Base-by-base conservation (phyloP, 2,329 filamentous ascomycete genomes). In the Sporothrix euskadiensis region DNA sequence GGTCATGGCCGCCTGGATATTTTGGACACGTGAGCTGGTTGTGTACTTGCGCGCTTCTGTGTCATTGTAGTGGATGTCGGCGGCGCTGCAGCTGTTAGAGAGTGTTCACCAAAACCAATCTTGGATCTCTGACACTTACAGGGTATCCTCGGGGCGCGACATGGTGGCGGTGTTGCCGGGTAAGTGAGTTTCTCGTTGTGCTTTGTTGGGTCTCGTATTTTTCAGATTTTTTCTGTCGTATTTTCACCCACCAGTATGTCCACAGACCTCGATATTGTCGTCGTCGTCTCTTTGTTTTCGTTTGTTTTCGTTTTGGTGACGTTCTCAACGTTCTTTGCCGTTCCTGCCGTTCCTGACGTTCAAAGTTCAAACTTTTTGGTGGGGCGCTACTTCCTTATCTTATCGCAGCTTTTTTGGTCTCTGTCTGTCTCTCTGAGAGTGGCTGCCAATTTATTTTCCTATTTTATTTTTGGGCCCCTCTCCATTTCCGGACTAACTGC, bases 41-140 rank as follows among this genome's bases (percentile, higher is more conserved):
- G 96, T 98, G 86, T 99, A 99, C 86, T 98, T 98, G 81, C 93
- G 92, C 44, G 96, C 95, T 86, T 98, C 95, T 82, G 87, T 87
- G 84, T 98, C 95, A 86, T 98, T 92, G 88, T 99, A 99, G 86
- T 97, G 97, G 80, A 98, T 91, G 84, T 99, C 96, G 77, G 96
- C 95, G 69, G 94, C 93, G 81, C 94, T 97, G 16, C 0, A 12
- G 7, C 2, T 26, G 35, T 52, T 61, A 77, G 78, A 75, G 74
- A 73, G 76, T 77, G 75, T 75, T 69, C 32, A 14, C 3, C 4
- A 32, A 16, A n/a, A 39, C n/a, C 30, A 49, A 1, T 1, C 14
- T 26, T 26, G 26, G 26, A 26, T 19, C 14, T 12, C 44, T 65
- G 22, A 72, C 88, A 72, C 88, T 79, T 86, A 96, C 93, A 98